Percentiles rank a stretch among this genome's conserved stretches.
phyloP scores from a whole-genome alignment of 192 early-diverging fungal genomes.

The Lobulomyces angularis region DNA sequence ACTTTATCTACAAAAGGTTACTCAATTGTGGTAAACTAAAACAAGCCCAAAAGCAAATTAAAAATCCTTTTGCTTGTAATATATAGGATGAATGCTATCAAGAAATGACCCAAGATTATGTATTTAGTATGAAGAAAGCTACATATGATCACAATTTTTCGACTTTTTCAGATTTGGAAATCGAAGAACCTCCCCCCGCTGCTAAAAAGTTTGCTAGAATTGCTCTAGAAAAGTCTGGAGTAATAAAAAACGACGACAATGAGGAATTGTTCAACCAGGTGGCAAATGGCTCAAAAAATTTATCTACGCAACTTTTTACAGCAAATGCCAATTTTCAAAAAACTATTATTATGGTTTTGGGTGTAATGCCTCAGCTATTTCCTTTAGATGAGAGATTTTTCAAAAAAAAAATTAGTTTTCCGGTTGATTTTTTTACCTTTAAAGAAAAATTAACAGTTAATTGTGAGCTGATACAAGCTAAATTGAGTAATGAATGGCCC shows the following conservation, averaged over 20 bases:
- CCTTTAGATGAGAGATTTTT: slow-evolving; percentile 13
- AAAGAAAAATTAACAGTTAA: slow-evolving; percentile 5
- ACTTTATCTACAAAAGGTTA: too few relatives aligned
- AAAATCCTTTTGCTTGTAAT: neutral
- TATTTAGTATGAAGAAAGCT: slow-evolving; percentile 17
- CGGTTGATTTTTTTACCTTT: slow-evolving; percentile 11
- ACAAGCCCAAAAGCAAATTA: too few relatives aligned
- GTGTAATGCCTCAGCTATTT: slow-evolving; percentile 9
- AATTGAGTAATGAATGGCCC: slow-evolving; percentile 13
- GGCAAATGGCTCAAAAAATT: slow-evolving; percentile 3
- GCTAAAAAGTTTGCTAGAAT: slow-evolving; percentile 15
- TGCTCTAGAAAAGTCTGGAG: slow-evolving; percentile 13
- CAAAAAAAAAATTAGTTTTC: slow-evolving; percentile 4
- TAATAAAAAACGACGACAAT: slow-evolving; percentile 7
- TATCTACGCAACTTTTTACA: slow-evolving; percentile 19
- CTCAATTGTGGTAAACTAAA: too few relatives aligned
- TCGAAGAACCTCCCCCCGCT: too few relatives aligned
- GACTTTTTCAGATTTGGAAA: too few relatives aligned
- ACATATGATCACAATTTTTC: too few relatives aligned
- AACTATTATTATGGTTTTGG: slow-evolving; percentile 10
- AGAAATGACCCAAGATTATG: slow-evolving; percentile 15
- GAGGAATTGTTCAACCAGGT: slow-evolving; percentile 11
- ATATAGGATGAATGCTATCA: slow-evolving; percentile 7
- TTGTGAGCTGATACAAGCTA: slow-evolving; percentile 4
- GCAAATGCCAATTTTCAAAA: slow-evolving; percentile 20